These are phyloP conservation scores for Monosporascus sp. DNA, from an alignment of 2,329 filamentous ascomycete species.

Conservation along the genomic window DNA sequence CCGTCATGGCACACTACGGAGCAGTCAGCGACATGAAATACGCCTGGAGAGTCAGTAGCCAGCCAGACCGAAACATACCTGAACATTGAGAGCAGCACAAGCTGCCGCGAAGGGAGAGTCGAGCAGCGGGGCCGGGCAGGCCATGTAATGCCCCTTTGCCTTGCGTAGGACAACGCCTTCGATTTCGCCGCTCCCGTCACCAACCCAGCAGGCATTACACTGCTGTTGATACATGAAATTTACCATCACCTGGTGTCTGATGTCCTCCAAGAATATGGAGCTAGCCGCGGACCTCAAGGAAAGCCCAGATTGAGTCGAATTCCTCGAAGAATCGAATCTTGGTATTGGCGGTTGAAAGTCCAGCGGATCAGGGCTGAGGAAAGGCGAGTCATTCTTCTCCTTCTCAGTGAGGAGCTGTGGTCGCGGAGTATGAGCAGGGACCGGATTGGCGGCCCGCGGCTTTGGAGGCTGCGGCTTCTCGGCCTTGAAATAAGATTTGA, in stretches of 20 bases:
- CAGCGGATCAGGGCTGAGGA: not conserved
- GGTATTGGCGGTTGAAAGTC: conserved; percentile 40
- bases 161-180: conserved; percentile 72
- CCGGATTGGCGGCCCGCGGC: not conserved
- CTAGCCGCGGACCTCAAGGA: conserved; percentile 42
- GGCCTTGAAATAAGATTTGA: not conserved
- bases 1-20: conserved; percentile 67
- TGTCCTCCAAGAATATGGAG: conserved; percentile 60
- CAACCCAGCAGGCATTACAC: conserved; percentile 68
- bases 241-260: conserved; percentile 78
- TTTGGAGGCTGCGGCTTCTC: not conserved
- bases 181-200: conserved; percentile 59
- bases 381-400: not conserved
- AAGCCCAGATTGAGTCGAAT: conserved; percentile 41
- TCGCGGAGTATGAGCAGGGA: not conserved
- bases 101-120: conserved; percentile 59
- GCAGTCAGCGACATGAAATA: not conserved
- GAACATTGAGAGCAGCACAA: conserved; percentile 64
- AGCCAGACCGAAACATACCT: conserved; percentile 38
- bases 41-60: not conserved
- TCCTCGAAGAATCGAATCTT: conserved; percentile 44
- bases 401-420: not conserved
- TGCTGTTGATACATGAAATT: conserved; percentile 79
- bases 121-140: conserved; percentile 61
- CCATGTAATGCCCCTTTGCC: conserved; percentile 62